These are phyloP conservation scores for Plantago major DNA, from an alignment of 257 asterid genomes.

Conservation along the genomic window DNA sequence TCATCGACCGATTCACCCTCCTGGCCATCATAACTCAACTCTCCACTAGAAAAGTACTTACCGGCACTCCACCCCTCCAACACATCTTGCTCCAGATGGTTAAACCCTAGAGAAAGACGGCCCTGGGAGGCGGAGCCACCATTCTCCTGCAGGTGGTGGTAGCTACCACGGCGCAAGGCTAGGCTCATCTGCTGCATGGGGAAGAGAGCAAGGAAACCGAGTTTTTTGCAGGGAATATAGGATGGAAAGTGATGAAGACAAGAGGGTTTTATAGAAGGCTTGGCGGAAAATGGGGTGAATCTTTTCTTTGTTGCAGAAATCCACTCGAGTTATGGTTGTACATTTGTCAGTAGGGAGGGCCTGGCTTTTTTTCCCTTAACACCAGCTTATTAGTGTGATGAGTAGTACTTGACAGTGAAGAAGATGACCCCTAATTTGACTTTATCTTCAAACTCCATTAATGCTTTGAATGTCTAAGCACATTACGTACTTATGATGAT, in stretches of 20 bases:
- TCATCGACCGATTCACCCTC: neutral
- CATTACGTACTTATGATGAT: too few species aligned
- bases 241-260: neutral
- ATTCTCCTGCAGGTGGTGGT: neutral
- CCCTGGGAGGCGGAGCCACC: neutral
- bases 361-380: too few species aligned
- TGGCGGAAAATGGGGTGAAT: neutral
- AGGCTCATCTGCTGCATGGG: neutral
- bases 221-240: neutral
- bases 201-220: neutral
- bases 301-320: neutral
- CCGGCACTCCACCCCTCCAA: too few species aligned
- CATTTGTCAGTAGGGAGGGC: neutral
- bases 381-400: too few species aligned
- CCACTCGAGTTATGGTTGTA: neutral
- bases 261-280: neutral
- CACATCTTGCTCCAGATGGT: neutral
- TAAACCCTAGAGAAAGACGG: too few species aligned
- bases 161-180: neutral
- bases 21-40: neutral
- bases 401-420: constrained; percentile 1
- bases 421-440: constrained; percentile 10
- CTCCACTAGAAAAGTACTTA: neutral
- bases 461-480: neutral
- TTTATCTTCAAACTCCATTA: constrained; percentile 3